Evolutionary conservation across 2,329 filamentous ascomycete genomes (phyloP).

Genomic region (Aureobasidium sp.): DNA sequence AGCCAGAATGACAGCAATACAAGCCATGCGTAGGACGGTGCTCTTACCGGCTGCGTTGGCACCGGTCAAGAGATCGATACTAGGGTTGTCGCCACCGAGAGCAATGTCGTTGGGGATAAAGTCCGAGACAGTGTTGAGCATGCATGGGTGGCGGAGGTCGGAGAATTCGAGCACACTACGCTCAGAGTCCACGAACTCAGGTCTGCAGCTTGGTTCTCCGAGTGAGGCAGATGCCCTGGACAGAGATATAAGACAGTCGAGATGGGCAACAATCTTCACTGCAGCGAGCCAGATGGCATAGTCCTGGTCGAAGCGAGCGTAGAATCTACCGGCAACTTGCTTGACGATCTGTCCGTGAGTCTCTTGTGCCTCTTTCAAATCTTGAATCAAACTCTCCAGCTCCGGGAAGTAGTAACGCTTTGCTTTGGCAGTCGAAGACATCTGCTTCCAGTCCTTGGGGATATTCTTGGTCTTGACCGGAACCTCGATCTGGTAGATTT

Average conservation of each 20-base stretch:
- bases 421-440: conserved; percentile 85
- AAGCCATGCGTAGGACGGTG: conserved; percentile 93
- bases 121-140: conserved; percentile 79
- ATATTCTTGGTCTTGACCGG: conserved; percentile 72
- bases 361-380: conserved; percentile 89
- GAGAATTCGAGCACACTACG: conserved; percentile 85
- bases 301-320: conserved; percentile 77
- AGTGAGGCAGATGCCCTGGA: conserved; percentile 80
- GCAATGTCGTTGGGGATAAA: conserved; percentile 95
- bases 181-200: conserved; percentile 65
- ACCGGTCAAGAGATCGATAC: conserved; percentile 86
- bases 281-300: conserved; percentile 81
- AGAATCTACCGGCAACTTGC: conserved; percentile 77
- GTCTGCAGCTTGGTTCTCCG: conserved; percentile 81
- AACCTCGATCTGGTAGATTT: conserved; percentile 92
- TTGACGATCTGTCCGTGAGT: conserved; percentile 86
- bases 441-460: conserved; percentile 85
- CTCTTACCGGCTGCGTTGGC: conserved; percentile 98
- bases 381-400: conserved; percentile 71
- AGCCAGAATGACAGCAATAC: conserved; percentile 92
- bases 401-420: conserved; percentile 93
- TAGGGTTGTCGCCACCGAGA: conserved; percentile 72
- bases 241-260: conserved; percentile 90
- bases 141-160: conserved; percentile 90
- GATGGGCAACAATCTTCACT: conserved; percentile 82